Conservation (phyloP, 2,329 filamentous ascomycete genomes). For the Diaporthe sp. region DNA sequence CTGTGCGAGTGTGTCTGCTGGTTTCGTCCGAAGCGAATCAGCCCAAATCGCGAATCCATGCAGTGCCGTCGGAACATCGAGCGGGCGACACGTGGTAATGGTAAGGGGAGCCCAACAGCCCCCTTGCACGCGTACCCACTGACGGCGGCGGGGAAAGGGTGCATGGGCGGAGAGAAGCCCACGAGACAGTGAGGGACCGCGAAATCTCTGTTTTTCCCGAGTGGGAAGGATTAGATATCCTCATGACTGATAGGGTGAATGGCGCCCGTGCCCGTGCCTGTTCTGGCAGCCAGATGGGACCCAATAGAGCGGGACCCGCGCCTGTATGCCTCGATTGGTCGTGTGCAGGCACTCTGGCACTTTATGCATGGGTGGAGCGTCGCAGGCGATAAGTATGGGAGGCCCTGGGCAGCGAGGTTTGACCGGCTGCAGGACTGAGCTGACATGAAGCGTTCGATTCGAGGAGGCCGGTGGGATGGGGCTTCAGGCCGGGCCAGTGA, state of each 20-base stretch:
- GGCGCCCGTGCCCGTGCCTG: slow-evolving; percentile 11
- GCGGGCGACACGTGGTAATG: slow-evolving; percentile 18
- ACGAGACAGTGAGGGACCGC: not conserved
- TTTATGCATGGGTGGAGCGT: slow-evolving; percentile 46
- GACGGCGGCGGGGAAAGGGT: slow-evolving; percentile 1
- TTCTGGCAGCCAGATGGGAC: slow-evolving; percentile 4
- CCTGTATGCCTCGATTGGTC: slow-evolving; percentile 18
- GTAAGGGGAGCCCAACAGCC: slow-evolving; percentile 2
- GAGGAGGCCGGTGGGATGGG: slow-evolving; percentile 22
- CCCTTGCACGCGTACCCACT: slow-evolving; percentile 12
- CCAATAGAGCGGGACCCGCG: slow-evolving; percentile 14
- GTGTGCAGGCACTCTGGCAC: not conserved
- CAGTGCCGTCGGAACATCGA: slow-evolving; percentile 27
- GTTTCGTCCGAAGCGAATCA: slow-evolving; percentile 5
- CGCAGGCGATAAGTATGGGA: slow-evolving; percentile 49
- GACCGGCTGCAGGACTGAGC: slow-evolving; percentile 35
- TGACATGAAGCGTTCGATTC: slow-evolving; percentile 33
- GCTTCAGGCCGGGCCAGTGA: slow-evolving; percentile 32
- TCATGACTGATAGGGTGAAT: slow-evolving; percentile 25
- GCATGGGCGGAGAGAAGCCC: not conserved
- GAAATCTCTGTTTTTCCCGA: slow-evolving; percentile 13
- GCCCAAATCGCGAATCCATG: slow-evolving; percentile 23
- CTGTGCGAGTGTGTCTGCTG: not conserved
- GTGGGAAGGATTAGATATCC: slow-evolving; percentile 1
- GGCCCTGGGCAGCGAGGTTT: too few species aligned